Evolutionary conservation across 192 early-diverging fungal species (phyloP), one percentile per base, ranked within the genome.

Genomic region (Geranomyces variabilis): DNA sequence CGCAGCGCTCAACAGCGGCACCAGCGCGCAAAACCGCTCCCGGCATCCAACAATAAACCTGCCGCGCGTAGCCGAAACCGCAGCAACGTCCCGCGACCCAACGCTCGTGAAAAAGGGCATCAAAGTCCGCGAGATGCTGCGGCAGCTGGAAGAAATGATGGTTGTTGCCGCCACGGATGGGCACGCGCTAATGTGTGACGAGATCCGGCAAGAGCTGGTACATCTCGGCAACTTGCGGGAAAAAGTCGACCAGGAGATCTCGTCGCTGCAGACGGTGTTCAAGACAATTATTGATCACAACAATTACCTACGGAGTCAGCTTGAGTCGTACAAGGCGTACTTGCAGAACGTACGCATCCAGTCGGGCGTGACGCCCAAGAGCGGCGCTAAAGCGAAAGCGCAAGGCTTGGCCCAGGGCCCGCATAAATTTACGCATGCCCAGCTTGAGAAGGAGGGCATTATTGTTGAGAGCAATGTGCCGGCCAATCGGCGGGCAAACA

Each of bases 241-340:
- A 69, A 94, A 89, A 75, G 89, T 97, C 0, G 88, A 90, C 58
- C 84, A 89, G 61, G 96, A 97, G 74, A 89, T 93, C 12, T 62
- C 68, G 22, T 88, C 87, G 21, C 82, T 97, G 44, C 90, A 92
- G 33, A 81, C 87, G 14, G 94, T 97, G 58, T 95, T 89, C 86
- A 89, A 95, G 75, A 94, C 94, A 7, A 97, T 97, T 62, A 81
- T 91, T 41, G 93, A 95, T 71, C 95, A 97, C 77, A 97, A 97
- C 83, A 92, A 94, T 67, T 97, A 95, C 63, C 78, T 95, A 48
- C 75, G 88, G 48, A 85, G 88, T 49, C 96, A 97, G 83, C 80
- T 97, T 51, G 96, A 97, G 67, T 89, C 87, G 26, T 97, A 97
- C 83, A 95, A 95, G 83, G 93, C 93, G 7, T 97, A 97, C 61